Percentiles rank a stretch among this genome's conserved stretches.
phyloP scores from a whole-genome alignment of 2,329 filamentous ascomycete species.

The Tolypocladium capitatum region DNA sequence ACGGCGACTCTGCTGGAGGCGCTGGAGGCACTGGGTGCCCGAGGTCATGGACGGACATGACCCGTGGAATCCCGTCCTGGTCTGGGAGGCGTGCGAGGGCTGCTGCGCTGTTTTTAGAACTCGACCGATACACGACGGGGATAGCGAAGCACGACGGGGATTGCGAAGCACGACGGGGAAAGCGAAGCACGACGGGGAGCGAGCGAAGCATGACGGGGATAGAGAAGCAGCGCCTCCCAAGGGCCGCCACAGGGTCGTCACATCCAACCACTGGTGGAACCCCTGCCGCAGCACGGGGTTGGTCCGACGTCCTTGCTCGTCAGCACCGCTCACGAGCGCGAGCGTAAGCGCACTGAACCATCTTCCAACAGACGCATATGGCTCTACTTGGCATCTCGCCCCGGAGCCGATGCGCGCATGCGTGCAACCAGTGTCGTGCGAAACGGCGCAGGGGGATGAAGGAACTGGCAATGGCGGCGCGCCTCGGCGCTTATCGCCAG shows the following conservation, averaged over 20 bases:
- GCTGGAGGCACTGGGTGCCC: not conserved
- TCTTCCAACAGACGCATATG: not conserved
- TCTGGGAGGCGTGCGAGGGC: too few species aligned
- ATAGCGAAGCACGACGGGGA: not conserved
- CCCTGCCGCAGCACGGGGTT: not conserved
- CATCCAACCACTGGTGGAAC: not conserved
- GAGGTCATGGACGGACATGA: not conserved
- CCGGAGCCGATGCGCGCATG: not conserved
- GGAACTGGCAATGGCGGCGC: not conserved
- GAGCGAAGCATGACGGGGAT: not conserved
- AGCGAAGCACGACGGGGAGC: not conserved
- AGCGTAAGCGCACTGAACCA: not conserved
- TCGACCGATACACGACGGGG: not conserved
- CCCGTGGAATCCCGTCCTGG: too few species aligned
- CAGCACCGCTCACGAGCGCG: slow-evolving; percentile 3
- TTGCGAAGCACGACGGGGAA: not conserved
- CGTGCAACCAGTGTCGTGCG: not conserved
- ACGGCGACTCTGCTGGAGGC: too few species aligned
- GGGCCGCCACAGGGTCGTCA: not conserved
- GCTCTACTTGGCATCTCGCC: not conserved
- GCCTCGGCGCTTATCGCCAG: slow-evolving; percentile 1
- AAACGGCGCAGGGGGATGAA: not conserved
- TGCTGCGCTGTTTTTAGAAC: not conserved
- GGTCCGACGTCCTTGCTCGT: slow-evolving; percentile 1
- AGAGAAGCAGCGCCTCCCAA: not conserved